phyloP scores from a whole-genome alignment of 257 asterid genomes.

The Solanum sejunctum region DNA sequence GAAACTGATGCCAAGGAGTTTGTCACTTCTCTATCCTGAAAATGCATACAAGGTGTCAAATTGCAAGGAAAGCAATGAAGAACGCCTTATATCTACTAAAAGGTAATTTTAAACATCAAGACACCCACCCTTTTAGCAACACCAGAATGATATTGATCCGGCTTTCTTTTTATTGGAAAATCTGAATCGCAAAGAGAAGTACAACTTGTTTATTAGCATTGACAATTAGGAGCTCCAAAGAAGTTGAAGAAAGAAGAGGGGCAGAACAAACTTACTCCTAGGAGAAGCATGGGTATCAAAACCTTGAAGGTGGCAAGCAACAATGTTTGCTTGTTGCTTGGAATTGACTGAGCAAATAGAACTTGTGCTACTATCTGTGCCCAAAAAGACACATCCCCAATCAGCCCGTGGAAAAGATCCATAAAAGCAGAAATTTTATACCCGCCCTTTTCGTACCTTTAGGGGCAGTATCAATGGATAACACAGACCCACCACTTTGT shows the following conservation, averaged over 20 bases:
- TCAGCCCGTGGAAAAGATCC: constrained; percentile 20
- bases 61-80: neutral
- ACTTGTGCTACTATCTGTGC: constrained; percentile 13
- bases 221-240: neutral
- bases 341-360: constrained; percentile 13
- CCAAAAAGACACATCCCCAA: constrained; percentile 19
- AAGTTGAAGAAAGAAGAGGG: neutral
- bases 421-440: constrained; percentile 17
- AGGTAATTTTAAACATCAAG: constrained; percentile 3
- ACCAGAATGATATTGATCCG: constrained; percentile 8
- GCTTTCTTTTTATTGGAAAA: constrained; percentile 26
- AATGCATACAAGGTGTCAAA: neutral
- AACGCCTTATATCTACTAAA: neutral
- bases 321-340: constrained; percentile 9
- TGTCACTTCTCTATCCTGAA: constrained; percentile 26
- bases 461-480: constrained; percentile 8
- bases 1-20: constrained; percentile 8
- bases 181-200: constrained; percentile 11
- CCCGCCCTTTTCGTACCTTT: constrained; percentile 31
- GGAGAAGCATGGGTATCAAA: constrained; percentile 15
- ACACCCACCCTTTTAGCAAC: constrained; percentile 30
- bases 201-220: neutral
- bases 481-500: constrained; percentile 9
- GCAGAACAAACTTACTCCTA: constrained; percentile 31
- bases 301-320: constrained; percentile 15